Evolutionary conservation across 192 early-diverging fungal genomes (phyloP).

Genomic region (Entomortierella beljakovae): DNA sequence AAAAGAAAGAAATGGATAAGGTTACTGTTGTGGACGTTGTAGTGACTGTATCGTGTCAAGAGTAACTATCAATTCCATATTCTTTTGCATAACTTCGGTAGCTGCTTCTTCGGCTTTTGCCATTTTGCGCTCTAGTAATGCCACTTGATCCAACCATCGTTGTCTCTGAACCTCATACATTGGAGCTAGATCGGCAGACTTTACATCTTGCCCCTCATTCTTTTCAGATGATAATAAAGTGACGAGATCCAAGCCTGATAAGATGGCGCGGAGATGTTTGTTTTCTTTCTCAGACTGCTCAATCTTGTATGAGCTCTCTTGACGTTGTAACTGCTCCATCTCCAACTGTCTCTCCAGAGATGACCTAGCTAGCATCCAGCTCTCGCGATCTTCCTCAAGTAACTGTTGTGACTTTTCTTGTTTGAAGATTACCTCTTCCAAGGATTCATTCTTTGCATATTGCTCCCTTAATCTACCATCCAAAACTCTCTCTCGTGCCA

Average conservation of each 20-base stretch:
- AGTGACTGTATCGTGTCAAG: slow-evolving; percentile 33
- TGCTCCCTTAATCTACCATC: slow-evolving; percentile 10
- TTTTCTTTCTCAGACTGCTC: slow-evolving; percentile 27
- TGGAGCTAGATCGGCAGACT: background rate
- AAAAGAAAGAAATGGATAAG: too few species aligned
- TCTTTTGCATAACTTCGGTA: slow-evolving; percentile 30
- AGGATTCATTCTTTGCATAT: background rate
- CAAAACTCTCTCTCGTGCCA: slow-evolving; percentile 16
- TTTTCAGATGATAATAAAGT: background rate
- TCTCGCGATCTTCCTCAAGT: slow-evolving; percentile 11
- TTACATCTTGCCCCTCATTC: background rate
- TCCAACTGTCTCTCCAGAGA: slow-evolving; percentile 42
- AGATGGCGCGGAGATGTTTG: slow-evolving; percentile 13
- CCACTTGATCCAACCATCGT: slow-evolving; percentile 18
- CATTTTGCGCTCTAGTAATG: slow-evolving; percentile 29
- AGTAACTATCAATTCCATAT: slow-evolving; percentile 49
- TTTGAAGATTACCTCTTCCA: slow-evolving; percentile 14
- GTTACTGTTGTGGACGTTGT: too few species aligned
- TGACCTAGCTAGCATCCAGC: slow-evolving; percentile 11
- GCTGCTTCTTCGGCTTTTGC: slow-evolving; percentile 35
- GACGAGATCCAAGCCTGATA: slow-evolving; percentile 27
- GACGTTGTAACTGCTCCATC: slow-evolving; percentile 36
- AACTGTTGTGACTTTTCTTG: background rate
- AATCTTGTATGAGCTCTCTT: slow-evolving; percentile 16
- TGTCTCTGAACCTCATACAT: slow-evolving; percentile 23